Evolutionary conservation across 768 basidiomycete genomes (phyloP).

Genomic region (Tricholoma sp.): DNA sequence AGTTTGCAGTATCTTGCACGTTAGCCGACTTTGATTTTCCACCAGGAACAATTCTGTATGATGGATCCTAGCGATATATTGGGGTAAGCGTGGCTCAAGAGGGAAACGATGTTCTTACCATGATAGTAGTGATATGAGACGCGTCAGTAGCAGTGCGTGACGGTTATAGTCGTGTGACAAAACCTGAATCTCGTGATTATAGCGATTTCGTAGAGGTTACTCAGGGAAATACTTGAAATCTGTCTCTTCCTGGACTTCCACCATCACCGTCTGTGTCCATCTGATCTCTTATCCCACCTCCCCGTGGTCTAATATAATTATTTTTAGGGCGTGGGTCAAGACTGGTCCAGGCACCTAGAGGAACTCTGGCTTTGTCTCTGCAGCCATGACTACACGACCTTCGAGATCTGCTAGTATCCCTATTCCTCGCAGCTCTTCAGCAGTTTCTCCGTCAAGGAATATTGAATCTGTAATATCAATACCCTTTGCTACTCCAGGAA

Average conservation of each 20-base stretch:
- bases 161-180: conserved; percentile 5
- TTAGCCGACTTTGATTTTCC: conserved; percentile 54
- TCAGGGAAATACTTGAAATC: too few species aligned
- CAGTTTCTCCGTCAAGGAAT: conserved; percentile 46
- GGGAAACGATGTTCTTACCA: conserved; percentile 16
- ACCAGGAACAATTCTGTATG: conserved; percentile 62
- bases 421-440: conserved; percentile 46
- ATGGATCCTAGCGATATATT: conserved; percentile 32
- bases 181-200: not conserved
- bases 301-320: not conserved
- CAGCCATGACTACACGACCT: conserved; percentile 43
- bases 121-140: conserved; percentile 16
- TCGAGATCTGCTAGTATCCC: conserved; percentile 66
- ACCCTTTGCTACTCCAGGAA: conserved; percentile 40
- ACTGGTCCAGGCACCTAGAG: not conserved
- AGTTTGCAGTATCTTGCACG: conserved; percentile 61
- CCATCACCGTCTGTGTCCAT: conserved; percentile 1
- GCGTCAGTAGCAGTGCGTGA: conserved; percentile 21
- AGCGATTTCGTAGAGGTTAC: too few species aligned
- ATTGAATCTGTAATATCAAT: conserved; percentile 66
- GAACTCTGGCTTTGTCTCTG: not conserved
- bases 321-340: not conserved
- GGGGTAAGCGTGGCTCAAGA: not conserved
- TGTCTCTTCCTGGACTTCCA: conserved; percentile 5
- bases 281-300: conserved; percentile 5